phyloP scores from a whole-genome alignment of 345 rosid genomes.

The Dipteronia dyeriana region DNA sequence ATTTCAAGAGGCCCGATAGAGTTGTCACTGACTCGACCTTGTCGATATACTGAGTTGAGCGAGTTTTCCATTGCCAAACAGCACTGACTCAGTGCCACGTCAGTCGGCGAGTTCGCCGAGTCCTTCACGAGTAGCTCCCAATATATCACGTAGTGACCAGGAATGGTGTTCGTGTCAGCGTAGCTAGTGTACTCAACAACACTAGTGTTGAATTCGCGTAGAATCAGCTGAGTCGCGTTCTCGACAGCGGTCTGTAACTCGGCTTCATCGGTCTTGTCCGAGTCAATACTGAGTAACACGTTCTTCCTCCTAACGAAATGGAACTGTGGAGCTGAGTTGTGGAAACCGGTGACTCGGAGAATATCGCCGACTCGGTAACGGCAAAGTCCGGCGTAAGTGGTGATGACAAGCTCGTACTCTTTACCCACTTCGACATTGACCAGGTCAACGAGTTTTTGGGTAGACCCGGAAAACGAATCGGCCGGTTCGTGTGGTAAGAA shows the following conservation, averaged over 20 bases:
- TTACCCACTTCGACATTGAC: conserved; percentile 80
- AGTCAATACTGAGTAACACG: conserved; percentile 82
- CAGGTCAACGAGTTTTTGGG: conserved; percentile 53
- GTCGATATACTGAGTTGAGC: conserved; percentile 86
- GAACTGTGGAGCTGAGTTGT: conserved; percentile 91
- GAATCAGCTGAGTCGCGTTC: conserved; percentile 49
- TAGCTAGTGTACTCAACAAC: conserved; percentile 94
- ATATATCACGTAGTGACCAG: conserved; percentile 89
- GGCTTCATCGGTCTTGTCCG: conserved; percentile 93
- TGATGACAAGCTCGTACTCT: conserved; percentile 88
- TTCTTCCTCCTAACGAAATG: conserved; percentile 83
- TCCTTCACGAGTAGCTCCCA: conserved; percentile 78
- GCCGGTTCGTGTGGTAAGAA: conserved; percentile 63
- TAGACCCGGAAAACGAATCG: conserved; percentile 12
- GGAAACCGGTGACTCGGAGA: conserved; percentile 87
- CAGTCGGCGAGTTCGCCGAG: conserved; percentile 40
- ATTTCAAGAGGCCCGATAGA: conserved; percentile 88
- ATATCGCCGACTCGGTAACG: conserved; percentile 95
- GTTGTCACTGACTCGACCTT: conserved; percentile 76
- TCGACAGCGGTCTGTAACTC: conserved; percentile 82
- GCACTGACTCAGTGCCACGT: conserved; percentile 52
- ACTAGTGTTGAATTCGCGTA: conserved; percentile 52
- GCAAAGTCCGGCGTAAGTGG: conserved; percentile 81
- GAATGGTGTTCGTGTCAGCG: conserved; percentile 74
- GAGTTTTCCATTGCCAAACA: conserved; percentile 90